Evolutionary conservation across 257 asterid species (phyloP), one percentile per base, ranked within the genome.

Genomic region (Ballota nigra): DNA sequence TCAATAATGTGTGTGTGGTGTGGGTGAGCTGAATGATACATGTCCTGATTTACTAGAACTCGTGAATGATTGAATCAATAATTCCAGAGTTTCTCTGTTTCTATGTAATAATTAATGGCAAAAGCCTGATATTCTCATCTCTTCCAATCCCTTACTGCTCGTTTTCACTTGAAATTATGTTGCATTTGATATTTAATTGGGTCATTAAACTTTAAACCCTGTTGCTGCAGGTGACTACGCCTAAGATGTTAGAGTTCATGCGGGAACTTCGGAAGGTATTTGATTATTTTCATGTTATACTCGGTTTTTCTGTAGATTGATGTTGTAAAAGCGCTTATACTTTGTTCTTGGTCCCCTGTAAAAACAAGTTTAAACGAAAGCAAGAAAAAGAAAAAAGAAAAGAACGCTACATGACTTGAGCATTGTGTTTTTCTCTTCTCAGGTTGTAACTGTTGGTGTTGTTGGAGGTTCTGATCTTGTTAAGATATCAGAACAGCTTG

Each of bases 381-480:
- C 53, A 45, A 15, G 53, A n/a, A 13, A 13, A 72, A 38, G n/a
- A n/a, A n/a, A 26, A 26, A 26, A 26, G 29, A 26, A 26, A 43
- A 19, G 13, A 66, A 0, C 16, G 40, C 33, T 36, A 60, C 15
- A 16, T 16, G 23, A 12, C 45, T 40, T 18, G 28, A 66, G 24
- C 34, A 36, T 55, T 65, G 63, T 19, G 19, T 11, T 43, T 53
- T 64, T 71, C 51, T 70, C 55, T 78, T 56, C 65, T 24, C 82
- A 94, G 99, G 93, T 88, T 75, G 92, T 87, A 60, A 83, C 86
- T 4, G 86, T 92, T 65, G 99, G 99, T 56, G 89, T 95, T 47
- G 99, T 95, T 80, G 99, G 99, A 72, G 99, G 99, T 80, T 95
- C 99, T 60, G 99, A 95, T 79, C 89, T 95, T 58, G 89, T 88